These are phyloP conservation scores for Camelina laxa DNA, from an alignment of 345 rosid species.

Conservation along the genomic window DNA sequence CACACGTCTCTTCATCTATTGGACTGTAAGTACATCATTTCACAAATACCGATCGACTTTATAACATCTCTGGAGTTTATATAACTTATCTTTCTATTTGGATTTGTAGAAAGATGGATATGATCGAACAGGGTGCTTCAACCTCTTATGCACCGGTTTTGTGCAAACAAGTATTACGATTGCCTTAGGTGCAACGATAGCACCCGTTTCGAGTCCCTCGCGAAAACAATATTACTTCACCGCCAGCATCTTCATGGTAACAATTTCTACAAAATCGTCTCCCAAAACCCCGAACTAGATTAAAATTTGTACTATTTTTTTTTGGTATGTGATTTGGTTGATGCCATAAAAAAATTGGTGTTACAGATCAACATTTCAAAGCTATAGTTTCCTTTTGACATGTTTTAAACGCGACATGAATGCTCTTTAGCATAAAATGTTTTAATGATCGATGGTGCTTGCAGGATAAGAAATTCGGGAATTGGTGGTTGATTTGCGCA, in stretches of 20 bases:
- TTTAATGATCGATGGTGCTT: background rate
- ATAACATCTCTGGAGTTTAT: background rate
- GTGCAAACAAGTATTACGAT: constrained; percentile 45
- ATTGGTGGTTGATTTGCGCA: constrained; percentile 55
- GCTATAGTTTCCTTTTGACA: background rate
- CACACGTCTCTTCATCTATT: constrained; percentile 41
- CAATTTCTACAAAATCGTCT: constrained; percentile 24
- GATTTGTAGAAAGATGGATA: constrained; percentile 43
- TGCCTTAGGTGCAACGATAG: constrained; percentile 47
- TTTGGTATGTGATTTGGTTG: background rate
- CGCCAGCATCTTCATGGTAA: constrained; percentile 45
- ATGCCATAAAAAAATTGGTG: background rate
- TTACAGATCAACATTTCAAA: background rate
- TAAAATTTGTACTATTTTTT: background rate
- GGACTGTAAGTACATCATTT: constrained; percentile 47
- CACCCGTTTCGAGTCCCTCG: background rate
- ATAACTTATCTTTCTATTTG: background rate
- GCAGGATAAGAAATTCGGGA: constrained; percentile 48
- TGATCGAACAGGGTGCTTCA: constrained; percentile 50
- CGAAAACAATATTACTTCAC: constrained; percentile 34
- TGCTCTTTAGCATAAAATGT: background rate
- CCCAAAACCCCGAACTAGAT: no score
- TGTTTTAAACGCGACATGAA: background rate
- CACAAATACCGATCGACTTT: background rate
- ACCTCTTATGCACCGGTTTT: constrained; percentile 55